Conservation (phyloP, 169 alveolate genomes). For the Plasmodium reichenowi region DNA sequence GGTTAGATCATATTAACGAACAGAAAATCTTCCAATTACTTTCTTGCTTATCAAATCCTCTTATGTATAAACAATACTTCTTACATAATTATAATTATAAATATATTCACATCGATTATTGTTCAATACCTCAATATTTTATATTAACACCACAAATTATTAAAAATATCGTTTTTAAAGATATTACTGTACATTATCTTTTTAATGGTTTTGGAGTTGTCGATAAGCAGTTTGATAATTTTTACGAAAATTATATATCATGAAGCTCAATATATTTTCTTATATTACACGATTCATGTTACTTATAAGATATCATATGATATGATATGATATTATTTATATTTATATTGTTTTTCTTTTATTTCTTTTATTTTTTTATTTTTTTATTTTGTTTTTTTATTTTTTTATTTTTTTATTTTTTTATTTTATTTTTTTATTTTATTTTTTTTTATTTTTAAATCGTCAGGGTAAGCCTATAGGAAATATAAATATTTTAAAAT, state of each 20-base stretch:
- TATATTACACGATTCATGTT: too few relatives aligned
- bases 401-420: too few relatives aligned
- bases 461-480: too few relatives aligned
- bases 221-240: conserved; percentile 15
- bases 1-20: conserved; percentile 82
- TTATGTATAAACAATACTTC: conserved; percentile 16
- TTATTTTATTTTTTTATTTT: too few relatives aligned
- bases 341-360: too few relatives aligned
- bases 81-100: conserved; percentile 13
- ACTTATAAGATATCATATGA: too few relatives aligned
- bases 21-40: conserved; percentile 78
- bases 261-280: too few relatives aligned
- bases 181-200: conserved; percentile 50
- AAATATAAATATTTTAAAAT: too few relatives aligned
- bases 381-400: too few relatives aligned
- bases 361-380: too few relatives aligned
- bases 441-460: too few relatives aligned
- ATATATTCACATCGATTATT: conserved; percentile 33
- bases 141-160: conserved; percentile 84
- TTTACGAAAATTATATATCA: not conserved
- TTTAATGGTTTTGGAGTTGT: conserved; percentile 63
- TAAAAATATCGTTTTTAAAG: conserved; percentile 29
- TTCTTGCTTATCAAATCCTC: conserved; percentile 45
- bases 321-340: too few relatives aligned
- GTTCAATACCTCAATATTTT: conserved; percentile 82